These are phyloP conservation scores for Umbelopsis isabellina DNA, from an alignment of 192 early-diverging fungal species.

Conservation along the genomic window DNA sequence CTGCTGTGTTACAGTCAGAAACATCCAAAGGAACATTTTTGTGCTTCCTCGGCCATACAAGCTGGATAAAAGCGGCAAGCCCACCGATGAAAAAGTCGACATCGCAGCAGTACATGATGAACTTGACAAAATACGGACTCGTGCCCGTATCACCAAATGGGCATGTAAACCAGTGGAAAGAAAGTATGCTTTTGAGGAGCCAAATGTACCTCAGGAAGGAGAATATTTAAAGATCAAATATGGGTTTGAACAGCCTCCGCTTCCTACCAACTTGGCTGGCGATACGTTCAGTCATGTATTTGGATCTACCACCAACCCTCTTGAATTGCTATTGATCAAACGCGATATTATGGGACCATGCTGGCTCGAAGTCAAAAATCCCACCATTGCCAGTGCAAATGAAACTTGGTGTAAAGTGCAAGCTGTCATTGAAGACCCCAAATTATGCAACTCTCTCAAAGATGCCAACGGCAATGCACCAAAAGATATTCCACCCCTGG, in stretches of 20 bases:
- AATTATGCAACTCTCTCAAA: slow-evolving; percentile 58
- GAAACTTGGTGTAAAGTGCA: slow-evolving; percentile 92
- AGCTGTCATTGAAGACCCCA: slow-evolving; percentile 68
- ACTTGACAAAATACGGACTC: slow-evolving; percentile 62
- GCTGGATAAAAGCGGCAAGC: slow-evolving; percentile 56
- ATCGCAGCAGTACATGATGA: slow-evolving; percentile 78
- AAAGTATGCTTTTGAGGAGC: slow-evolving; percentile 92
- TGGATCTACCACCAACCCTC: slow-evolving; percentile 80
- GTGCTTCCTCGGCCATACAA: slow-evolving; percentile 76
- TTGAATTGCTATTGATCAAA: slow-evolving; percentile 96
- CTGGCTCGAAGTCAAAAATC: slow-evolving; percentile 81
- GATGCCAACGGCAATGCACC: slow-evolving; percentile 56
- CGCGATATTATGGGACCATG: slow-evolving; percentile 95
- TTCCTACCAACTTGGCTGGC: slow-evolving; percentile 62
- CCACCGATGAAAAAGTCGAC: slow-evolving; percentile 58
- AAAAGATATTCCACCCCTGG: slow-evolving; percentile 70
- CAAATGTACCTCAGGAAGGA: slow-evolving; percentile 74
- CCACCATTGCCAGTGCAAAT: slow-evolving; percentile 50
- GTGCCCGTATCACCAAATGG: slow-evolving; percentile 60
- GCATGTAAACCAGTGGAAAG: slow-evolving; percentile 67
- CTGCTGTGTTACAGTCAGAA: slow-evolving; percentile 81
- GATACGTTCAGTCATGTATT: slow-evolving; percentile 85
- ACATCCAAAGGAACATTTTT: slow-evolving; percentile 85
- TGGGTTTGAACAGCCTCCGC: slow-evolving; percentile 60
- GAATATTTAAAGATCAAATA: slow-evolving; percentile 92